These are phyloP conservation scores for Leptomonas pyrrhocoris DNA, from an alignment of 208 protist genomes.

Conservation along the genomic window DNA sequence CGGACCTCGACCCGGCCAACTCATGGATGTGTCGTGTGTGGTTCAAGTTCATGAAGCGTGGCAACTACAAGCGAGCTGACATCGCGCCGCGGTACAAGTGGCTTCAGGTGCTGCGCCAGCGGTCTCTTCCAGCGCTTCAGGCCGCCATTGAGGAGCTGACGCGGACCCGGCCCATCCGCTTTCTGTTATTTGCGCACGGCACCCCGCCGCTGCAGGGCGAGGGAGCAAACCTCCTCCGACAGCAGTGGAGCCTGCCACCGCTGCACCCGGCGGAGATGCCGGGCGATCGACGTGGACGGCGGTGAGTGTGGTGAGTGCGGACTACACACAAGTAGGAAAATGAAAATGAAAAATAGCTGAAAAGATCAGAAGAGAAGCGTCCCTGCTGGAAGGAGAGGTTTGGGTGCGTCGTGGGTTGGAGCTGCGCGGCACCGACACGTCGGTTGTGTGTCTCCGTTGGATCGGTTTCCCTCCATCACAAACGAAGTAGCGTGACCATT, in stretches of 20 bases:
- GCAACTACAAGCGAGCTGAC: slow-evolving; percentile 78
- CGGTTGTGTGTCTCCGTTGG: too few relatives aligned
- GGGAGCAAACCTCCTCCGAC: slow-evolving; percentile 54
- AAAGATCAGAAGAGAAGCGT: background rate
- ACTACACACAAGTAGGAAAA: background rate
- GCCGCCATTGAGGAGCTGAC: slow-evolving; percentile 62
- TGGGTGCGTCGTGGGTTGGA: too few relatives aligned
- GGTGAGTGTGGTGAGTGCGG: too few relatives aligned
- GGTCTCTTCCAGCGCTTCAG: slow-evolving; percentile 44
- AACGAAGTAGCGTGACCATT: too few relatives aligned
- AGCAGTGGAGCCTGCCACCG: slow-evolving; percentile 68
- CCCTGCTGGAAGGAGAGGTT: too few relatives aligned
- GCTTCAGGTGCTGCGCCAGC: slow-evolving; percentile 60
- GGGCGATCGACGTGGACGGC: background rate
- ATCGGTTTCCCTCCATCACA: too few relatives aligned
- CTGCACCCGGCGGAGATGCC: slow-evolving; percentile 35
- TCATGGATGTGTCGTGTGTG: slow-evolving; percentile 89
- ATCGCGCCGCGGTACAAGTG: slow-evolving; percentile 76
- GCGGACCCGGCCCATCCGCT: slow-evolving; percentile 43
- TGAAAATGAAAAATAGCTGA: background rate
- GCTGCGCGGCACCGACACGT: too few relatives aligned
- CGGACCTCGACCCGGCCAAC: slow-evolving; percentile 86
- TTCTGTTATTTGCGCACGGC: slow-evolving; percentile 68
- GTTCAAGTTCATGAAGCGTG: slow-evolving; percentile 89
- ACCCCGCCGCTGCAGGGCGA: slow-evolving; percentile 60